Evolutionary conservation across 2,329 filamentous ascomycete species (phyloP), one percentile per base, ranked within the genome.

Genomic region (Onygenales sp.): DNA sequence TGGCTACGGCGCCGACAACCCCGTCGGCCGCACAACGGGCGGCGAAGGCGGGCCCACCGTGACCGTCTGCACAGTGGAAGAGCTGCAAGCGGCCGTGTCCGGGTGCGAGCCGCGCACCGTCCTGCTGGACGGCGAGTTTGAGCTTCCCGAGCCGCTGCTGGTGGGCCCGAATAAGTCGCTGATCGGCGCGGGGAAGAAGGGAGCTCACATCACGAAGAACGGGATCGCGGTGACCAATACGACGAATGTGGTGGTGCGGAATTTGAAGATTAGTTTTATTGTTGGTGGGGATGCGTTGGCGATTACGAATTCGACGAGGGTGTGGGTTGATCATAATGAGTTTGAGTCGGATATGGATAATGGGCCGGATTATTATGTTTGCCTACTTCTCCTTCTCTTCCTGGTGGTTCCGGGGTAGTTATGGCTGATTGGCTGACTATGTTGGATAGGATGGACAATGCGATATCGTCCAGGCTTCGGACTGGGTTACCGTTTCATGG

Each of bases 261-360:
- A 74, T 52, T 58, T 69, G 4, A 60, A 59, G 13, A 65, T 67
- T 31, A 58, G 60, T 13, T 59, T 68, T 45, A 71, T 75, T 34
- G 44, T 67, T 3, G 71, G 67, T 47, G 68, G 70, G 13, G 74
- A 77, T 52, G 66, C 67, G 55, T 72, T 77, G 52, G 72, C 69
- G 4, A 67, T 76, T 37, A 66, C 69, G n/a, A 72, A 74, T 63
- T 67, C 69, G 31, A 76, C 72, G 1, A 62, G 73, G 2, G 70
- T 76, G 0, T 77, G 74, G 74, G 62, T 77, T 27, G 74, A 77
- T 49, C 74, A 77, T 58, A 74, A 74, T 46, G 74, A 77, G 58
- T 75, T 77, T 56, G 59, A 65, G n/a, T 72, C 67, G 1, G 71
- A 75, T 42, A 65, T 75, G 8, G 58, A 61, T 42, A 55, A 65